Evolutionary conservation across 2,329 filamentous ascomycete genomes (phyloP).

Genomic region (Penicillium sp.): DNA sequence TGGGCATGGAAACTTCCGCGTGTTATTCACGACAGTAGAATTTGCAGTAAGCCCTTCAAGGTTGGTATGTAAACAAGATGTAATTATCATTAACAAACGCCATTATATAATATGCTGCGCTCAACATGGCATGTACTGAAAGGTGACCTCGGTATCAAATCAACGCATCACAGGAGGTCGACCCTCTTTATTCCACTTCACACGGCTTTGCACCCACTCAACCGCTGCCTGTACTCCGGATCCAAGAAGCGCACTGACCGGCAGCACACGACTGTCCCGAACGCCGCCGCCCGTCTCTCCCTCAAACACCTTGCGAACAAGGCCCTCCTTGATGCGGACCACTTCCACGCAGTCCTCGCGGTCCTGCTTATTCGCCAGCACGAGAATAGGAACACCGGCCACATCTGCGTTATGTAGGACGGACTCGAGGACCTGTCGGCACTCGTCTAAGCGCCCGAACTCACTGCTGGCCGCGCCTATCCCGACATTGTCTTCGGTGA

Average conservation of each 20-base stretch:
- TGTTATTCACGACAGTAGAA: too few relatives aligned
- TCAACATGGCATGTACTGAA: constrained; percentile 4
- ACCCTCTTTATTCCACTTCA: constrained; percentile 95
- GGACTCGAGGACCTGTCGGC: constrained; percentile 82
- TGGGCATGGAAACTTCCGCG: neutral
- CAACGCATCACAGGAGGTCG: constrained; percentile 91
- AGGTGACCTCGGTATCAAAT: constrained; percentile 23
- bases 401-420: constrained; percentile 86
- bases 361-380: constrained; percentile 97
- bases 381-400: constrained; percentile 85
- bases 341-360: constrained; percentile 97
- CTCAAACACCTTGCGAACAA: constrained; percentile 94
- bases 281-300: constrained; percentile 85
- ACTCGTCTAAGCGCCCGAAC: constrained; percentile 74
- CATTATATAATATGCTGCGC: constrained; percentile 17
- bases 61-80: neutral
- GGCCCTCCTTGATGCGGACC: constrained; percentile 92
- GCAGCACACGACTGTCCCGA: constrained; percentile 85
- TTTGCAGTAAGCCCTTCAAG: neutral
- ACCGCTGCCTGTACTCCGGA: constrained; percentile 90
- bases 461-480: constrained; percentile 39
- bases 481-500: constrained; percentile 37
- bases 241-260: constrained; percentile 80
- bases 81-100: constrained; percentile 19
- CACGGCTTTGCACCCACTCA: constrained; percentile 90